These are phyloP conservation scores for Gloeopeniophorella convolvens DNA, from an alignment of 768 basidiomycete species.

Conservation along the genomic window DNA sequence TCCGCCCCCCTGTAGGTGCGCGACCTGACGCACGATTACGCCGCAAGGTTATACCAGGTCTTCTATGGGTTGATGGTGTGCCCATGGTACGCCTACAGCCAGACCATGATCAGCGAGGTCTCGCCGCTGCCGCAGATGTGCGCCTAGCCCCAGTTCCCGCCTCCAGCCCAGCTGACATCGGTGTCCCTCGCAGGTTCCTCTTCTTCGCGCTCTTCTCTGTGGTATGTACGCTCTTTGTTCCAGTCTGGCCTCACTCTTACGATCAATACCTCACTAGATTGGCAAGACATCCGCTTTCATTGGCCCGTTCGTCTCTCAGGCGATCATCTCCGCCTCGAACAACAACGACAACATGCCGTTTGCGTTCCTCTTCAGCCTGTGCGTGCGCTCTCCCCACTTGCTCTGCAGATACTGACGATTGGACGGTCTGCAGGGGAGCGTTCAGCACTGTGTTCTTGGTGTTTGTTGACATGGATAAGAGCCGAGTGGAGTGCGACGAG, in stretches of 20 bases:
- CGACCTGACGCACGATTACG: not conserved
- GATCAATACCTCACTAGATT: slow-evolving; percentile 32
- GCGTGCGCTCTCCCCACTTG: slow-evolving; percentile 23
- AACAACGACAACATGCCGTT: slow-evolving; percentile 75
- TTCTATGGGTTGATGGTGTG: slow-evolving; percentile 70
- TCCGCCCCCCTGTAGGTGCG: too few relatives aligned
- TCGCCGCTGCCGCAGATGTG: slow-evolving; percentile 68
- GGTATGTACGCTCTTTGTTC: slow-evolving; percentile 29
- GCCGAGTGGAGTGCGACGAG: slow-evolving; percentile 53
- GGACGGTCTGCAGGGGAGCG: slow-evolving; percentile 34
- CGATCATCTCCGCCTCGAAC: slow-evolving; percentile 60
- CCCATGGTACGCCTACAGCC: slow-evolving; percentile 78
- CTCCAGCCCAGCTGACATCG: not conserved
- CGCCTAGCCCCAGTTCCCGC: slow-evolving; percentile 14
- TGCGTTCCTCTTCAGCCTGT: slow-evolving; percentile 66
- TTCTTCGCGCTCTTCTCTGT: slow-evolving; percentile 74
- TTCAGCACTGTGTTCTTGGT: slow-evolving; percentile 54
- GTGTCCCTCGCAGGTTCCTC: slow-evolving; percentile 41
- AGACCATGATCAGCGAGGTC: slow-evolving; percentile 79
- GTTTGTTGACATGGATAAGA: slow-evolving; percentile 59
- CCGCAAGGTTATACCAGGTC: slow-evolving; percentile 55
- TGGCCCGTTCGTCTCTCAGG: slow-evolving; percentile 67
- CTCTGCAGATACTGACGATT: not conserved
- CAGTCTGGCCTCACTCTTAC: not conserved
- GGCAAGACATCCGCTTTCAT: slow-evolving; percentile 76